Evolutionary conservation across 805 yeast species (phyloP), one percentile per base, ranked within the genome.

Genomic region (Sugiyamaella americana): DNA sequence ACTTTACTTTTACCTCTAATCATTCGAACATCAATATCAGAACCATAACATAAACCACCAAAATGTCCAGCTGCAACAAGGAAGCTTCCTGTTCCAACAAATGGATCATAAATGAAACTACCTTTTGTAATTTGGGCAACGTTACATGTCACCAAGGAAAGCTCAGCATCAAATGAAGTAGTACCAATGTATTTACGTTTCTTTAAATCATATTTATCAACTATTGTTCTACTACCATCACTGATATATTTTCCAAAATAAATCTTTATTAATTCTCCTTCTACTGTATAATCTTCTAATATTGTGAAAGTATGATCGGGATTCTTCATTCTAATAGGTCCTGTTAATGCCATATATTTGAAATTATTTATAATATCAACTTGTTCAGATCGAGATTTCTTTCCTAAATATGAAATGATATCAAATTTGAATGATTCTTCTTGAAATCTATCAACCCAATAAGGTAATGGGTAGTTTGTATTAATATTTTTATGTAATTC

Each of bases 1-100:
- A 77, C 75, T 50, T 70, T 70, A 2, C 74, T 71, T 52, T 80
- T 82, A 1, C 97, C 97, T 50, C 79, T 77, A 34, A 79, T 67
- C 58, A 91, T 68, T 40, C 96, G 73, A 3, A 86, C 82, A 62
- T 93, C 98, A 44, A 93, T 89, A 63, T 93, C 98, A 0, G 96
- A 82, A 0, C 98, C 98, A 36, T 84, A 66, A 0, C 87, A 77
- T 6, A 80, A 57, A 0, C 91, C 93, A 1, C 95, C 95, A 62
- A 78, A 87, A 52, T 82, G 77, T 0, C 89, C 87, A 10, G 88
- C 95, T 1, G 96, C 89, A 1, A 87, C 83, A 35, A 91, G 69
- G 59, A 93, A 93, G 18, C 96, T 87, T 0, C 98, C 98, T 0
- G 98, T 93, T 0, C 98, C 98, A 2, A 86, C 87, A 67, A 93